A percentile compares a stretch with the other conserved stretches of the same genome.
phyloP scores from a whole-genome alignment of 495 filamentous ascomycete species.

The Cryomyces minteri region DNA sequence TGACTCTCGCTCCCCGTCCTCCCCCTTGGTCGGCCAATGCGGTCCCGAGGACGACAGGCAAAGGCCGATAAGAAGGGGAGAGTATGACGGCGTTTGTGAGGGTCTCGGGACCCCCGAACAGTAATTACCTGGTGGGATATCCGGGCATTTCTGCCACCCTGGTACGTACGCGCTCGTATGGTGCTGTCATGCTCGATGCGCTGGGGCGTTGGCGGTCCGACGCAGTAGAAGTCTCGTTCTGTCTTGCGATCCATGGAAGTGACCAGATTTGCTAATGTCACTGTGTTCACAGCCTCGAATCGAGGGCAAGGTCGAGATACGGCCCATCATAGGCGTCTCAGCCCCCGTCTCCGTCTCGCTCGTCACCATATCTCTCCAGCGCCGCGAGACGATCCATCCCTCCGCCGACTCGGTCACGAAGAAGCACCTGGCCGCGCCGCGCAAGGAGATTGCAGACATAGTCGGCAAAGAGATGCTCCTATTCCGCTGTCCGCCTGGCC shows the following conservation, averaged over 20 bases:
- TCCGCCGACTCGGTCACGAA: constrained; percentile 85
- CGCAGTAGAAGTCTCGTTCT: no score
- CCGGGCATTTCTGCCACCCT: constrained; percentile 94
- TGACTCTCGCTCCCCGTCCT: no score
- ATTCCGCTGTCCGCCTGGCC: constrained; percentile 68
- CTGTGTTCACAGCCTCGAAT: constrained; percentile 55
- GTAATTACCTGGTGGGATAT: constrained; percentile 90
- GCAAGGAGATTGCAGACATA: constrained; percentile 78
- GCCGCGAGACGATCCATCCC: constrained; percentile 92
- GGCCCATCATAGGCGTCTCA: constrained; percentile 62
- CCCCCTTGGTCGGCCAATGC: not conserved
- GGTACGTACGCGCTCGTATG: constrained; percentile 33
- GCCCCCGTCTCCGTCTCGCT: constrained; percentile 82
- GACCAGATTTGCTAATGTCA: not conserved
- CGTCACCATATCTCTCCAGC: constrained; percentile 82
- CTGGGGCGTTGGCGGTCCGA: no score
- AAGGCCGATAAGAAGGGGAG: not conserved
- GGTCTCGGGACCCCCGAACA: constrained; percentile 93
- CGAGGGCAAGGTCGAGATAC: constrained; percentile 95
- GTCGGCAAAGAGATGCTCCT: constrained; percentile 92
- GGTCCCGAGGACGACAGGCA: not conserved
- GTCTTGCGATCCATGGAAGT: no score
- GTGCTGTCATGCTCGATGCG: no score
- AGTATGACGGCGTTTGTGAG: constrained; percentile 83
- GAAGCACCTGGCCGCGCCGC: constrained; percentile 76